A percentile compares a stretch with the other conserved stretches of the same genome.
Conservation (phyloP, 805 yeast genomes). For the Candida alai region DNA sequence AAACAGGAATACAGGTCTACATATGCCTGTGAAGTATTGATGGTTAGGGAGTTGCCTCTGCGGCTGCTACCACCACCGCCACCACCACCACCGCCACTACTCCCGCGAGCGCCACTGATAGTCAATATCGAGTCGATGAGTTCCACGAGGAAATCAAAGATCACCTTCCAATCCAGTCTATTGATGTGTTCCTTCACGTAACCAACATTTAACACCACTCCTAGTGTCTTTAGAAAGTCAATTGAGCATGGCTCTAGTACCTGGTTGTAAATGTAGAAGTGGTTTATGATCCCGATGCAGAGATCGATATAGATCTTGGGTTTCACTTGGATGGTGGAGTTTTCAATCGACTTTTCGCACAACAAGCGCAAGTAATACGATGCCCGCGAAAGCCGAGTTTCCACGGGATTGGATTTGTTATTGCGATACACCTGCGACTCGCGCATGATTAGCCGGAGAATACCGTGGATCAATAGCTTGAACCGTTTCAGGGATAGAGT, state of each 20-base stretch:
- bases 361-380: constrained; percentile 28
- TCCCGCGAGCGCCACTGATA: too few species aligned
- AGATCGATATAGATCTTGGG: constrained; percentile 21
- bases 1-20: constrained; percentile 18
- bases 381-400: constrained; percentile 26
- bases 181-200: constrained; percentile 31
- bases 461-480: constrained; percentile 19
- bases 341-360: constrained; percentile 14
- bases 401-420: constrained; percentile 21
- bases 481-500: constrained; percentile 19
- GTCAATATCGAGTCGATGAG: constrained; percentile 1
- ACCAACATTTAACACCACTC: constrained; percentile 18
- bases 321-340: constrained; percentile 13
- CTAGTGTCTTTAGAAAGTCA: constrained; percentile 22
- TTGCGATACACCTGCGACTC: constrained; percentile 32
- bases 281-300: constrained; percentile 14
- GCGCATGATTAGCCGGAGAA: constrained; percentile 24
- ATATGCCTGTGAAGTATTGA: constrained; percentile 18
- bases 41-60: background rate
- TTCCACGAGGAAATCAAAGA: constrained; percentile 21
- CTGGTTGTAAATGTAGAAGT: constrained; percentile 14
- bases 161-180: constrained; percentile 22
- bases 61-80: too few species aligned
- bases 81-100: too few species aligned
- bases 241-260: constrained; percentile 19